Base-by-base conservation (phyloP, 2,329 filamentous ascomycete species). In the Acarospora socialis region DNA sequence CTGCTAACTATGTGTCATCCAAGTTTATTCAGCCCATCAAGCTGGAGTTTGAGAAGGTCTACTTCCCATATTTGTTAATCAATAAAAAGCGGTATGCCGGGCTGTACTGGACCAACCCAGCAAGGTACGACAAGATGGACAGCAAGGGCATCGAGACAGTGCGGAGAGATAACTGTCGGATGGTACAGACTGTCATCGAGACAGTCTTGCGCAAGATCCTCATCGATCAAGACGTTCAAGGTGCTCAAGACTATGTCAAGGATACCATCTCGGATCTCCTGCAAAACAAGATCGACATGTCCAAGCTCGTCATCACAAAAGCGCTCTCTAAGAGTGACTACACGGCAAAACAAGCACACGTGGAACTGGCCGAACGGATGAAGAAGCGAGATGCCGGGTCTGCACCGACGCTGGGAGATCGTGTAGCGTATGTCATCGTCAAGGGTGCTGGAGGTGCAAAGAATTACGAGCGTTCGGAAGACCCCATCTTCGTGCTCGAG, bases 31-130 rank as follows among this genome's bases (percentile, higher is more conserved):
- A 90, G 51, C 90, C 90, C 3, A 98, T 98, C 67, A 98, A 95
- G 61, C 72, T 98, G 19, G 90, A 98, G 55, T 98, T 98, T 57
- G 90, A 98, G 56, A 98, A 98, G 59, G 87, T 98, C 1, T 98
- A 98, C 59, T 98, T 81, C 53, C 90, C 90, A 1, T 98, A 98
- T 52, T 68, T 98, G 20, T 68, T 98, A 31, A 98, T 98, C 73
- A 98, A 98, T 73, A 98, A 98, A 66, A 98, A 98, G 65, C 80
- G 90, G 41, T 98, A 98, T 49, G 90, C 90, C 6, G 90, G 90
- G n/a, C 60, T 98, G 19, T 95, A 83, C 60, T 98, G 86, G 86
- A 98, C 90, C 4, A 90, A 80, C 43, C 73, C 87, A 1, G 72
- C 87, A 24, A 94, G 93, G 57, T 90, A 80, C 55, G 92, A 98